Evolutionary conservation across 169 alveolate species (phyloP), one percentile per base, ranked within the genome.

Genomic region (Theileria luwenshuni): DNA sequence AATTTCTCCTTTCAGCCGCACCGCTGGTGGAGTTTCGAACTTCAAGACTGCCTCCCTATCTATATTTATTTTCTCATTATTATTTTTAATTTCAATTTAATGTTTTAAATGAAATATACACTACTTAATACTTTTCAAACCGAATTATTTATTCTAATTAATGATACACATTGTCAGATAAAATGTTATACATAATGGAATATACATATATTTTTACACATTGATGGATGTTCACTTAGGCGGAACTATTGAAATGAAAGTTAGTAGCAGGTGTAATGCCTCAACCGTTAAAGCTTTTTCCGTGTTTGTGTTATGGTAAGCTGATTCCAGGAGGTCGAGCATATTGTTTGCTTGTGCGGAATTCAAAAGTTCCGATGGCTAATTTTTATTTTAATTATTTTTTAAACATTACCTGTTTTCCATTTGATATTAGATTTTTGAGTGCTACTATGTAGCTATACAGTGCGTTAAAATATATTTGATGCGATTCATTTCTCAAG

Each of bases 391-490:
- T 32, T 21, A 38, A 6, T 43, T 33, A 1, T 19, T 6, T n/a
- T 12, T 13, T 27, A 35, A 13, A 17, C 19, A 6, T 25, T 58
- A 71, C 74, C 56, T 74, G 89, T 47, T 48, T 68, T 19, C 89
- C 89, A 27, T 47, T 81, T 21, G 85, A 15, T 17, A 81, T 69
- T 65, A 81, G 38, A 30, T 45, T 47, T 43, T 73, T 81, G 52
- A 79, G 71, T 3, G 89, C 89, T 43, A 51, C 69, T 41, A 74
- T 69, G 76, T 43, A 81, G 59, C 62, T 51, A 42, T 69, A 68
- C 0, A 74, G 75, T 10, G 84, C 89, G 76, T 81, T 72, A 69
- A 81, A 81, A 75, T 81, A 74, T 30, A 81, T 81, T 47, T 73
- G 84, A 32, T 73, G 84, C 27, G 85, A 30, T 48, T 81, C 89